These are phyloP conservation scores for Colletotrichum brevisporum DNA, from an alignment of 2,329 filamentous ascomycete species.

Conservation along the genomic window DNA sequence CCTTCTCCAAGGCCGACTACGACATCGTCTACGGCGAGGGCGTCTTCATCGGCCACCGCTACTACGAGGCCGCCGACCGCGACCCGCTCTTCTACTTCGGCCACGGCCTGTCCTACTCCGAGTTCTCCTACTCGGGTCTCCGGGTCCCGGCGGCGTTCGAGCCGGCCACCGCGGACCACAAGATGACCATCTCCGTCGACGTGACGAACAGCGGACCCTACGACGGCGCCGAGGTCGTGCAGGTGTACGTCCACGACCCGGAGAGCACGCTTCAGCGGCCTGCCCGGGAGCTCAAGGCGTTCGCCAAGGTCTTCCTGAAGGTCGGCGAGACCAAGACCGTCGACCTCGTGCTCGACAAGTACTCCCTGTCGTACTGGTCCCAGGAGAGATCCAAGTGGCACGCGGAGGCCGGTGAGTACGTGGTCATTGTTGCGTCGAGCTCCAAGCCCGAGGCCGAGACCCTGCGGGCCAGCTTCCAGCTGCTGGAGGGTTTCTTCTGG, in stretches of 20 bases:
- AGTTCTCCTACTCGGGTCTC: constrained; percentile 70
- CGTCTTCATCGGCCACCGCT: constrained; percentile 85
- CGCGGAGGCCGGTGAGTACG: constrained; percentile 75
- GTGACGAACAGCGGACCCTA: constrained; percentile 34
- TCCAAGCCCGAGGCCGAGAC: constrained; percentile 36
- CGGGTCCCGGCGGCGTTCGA: constrained; percentile 54
- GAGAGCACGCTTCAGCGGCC: constrained; percentile 63
- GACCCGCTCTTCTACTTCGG: constrained; percentile 83
- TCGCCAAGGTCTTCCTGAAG: constrained; percentile 73
- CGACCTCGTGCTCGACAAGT: constrained; percentile 58
- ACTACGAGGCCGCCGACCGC: constrained; percentile 80
- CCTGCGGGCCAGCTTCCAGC: constrained; percentile 13
- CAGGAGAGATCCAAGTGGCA: constrained; percentile 76
- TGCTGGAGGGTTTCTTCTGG: constrained; percentile 37
- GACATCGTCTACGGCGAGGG: constrained; percentile 84
- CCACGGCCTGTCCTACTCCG: constrained; percentile 84
- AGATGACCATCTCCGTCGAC: constrained; percentile 50
- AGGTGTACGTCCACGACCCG: constrained; percentile 68
- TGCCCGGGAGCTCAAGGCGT: constrained; percentile 75
- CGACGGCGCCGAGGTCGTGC: constrained; percentile 57
- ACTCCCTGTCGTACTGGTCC: constrained; percentile 72
- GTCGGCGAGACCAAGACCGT: constrained; percentile 71
- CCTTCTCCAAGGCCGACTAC: constrained; percentile 79
- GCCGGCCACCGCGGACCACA: constrained; percentile 52
- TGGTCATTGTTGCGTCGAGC: constrained; percentile 64